Percentiles rank a stretch among this genome's conserved stretches.
phyloP scores from a whole-genome alignment of 1,284 basidiomycete genomes.

The Gastroboletus turbinatus region DNA sequence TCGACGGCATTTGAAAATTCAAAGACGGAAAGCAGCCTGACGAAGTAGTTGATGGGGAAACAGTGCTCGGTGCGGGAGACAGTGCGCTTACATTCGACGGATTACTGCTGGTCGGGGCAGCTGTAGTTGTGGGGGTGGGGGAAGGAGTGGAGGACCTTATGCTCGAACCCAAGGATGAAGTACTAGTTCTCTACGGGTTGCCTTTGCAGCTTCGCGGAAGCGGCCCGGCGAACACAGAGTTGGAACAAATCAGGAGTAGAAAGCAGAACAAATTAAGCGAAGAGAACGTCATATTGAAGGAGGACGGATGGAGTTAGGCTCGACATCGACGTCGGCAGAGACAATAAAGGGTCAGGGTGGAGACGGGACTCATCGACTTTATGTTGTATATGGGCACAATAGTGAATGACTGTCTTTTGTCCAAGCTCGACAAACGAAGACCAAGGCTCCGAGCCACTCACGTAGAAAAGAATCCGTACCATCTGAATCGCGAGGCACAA shows the following conservation, averaged over 20 bases:
- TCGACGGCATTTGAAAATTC: conserved; percentile 55
- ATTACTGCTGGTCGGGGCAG: background rate
- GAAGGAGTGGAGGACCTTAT: background rate
- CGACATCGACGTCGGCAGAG: background rate
- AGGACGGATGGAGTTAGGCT: background rate
- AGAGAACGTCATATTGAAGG: conserved; percentile 8
- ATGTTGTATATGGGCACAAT: conserved; percentile 1
- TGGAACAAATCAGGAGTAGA: conserved; percentile 6
- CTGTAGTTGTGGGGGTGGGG: background rate
- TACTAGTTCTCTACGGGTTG: background rate
- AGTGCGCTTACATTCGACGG: background rate
- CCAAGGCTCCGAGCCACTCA: background rate
- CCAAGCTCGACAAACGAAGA: background rate
- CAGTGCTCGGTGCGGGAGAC: background rate
- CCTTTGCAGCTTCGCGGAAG: conserved; percentile 14
- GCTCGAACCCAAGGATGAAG: background rate
- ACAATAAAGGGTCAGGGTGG: background rate
- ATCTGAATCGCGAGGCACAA: background rate
- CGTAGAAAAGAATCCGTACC: background rate
- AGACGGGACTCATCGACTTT: conserved; percentile 1
- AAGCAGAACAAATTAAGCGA: background rate
- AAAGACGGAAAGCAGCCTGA: conserved; percentile 55
- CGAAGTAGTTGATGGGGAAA: background rate
- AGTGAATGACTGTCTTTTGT: background rate
- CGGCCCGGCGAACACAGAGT: conserved; percentile 11